phyloP scores from a whole-genome alignment of 805 yeast genomes.

The Geotrichum ghanense region DNA sequence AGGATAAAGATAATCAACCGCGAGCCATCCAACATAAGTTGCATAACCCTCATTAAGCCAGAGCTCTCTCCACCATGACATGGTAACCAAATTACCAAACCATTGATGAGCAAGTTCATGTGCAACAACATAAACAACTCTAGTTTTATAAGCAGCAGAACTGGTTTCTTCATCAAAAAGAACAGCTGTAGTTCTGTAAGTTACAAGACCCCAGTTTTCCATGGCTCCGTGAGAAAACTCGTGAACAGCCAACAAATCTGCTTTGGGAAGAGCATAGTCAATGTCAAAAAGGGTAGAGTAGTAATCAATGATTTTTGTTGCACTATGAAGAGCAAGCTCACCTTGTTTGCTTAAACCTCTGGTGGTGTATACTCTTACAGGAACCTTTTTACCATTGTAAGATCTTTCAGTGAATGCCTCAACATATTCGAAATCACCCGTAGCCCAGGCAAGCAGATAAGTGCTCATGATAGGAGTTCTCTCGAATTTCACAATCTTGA shows the following conservation, averaged over 20 bases:
- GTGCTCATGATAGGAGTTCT: conserved; percentile 78
- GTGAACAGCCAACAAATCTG: conserved; percentile 73
- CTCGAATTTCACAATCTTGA: conserved; percentile 69
- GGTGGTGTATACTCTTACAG: conserved; percentile 72
- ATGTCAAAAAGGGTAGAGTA: conserved; percentile 65
- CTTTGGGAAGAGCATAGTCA: conserved; percentile 68
- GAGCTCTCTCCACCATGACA: conserved; percentile 89
- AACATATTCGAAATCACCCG: conserved; percentile 67
- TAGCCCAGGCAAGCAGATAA: conserved; percentile 74
- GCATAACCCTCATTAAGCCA: conserved; percentile 89
- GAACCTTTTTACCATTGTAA: conserved; percentile 49
- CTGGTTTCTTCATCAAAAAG: conserved; percentile 57
- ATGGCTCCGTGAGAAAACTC: conserved; percentile 82
- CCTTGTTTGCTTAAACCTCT: conserved; percentile 68
- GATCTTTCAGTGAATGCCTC: conserved; percentile 35
- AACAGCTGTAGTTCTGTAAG: conserved; percentile 67
- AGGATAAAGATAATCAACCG: conserved; percentile 64
- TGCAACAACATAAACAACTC: conserved; percentile 78
- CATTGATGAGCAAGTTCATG: conserved; percentile 89
- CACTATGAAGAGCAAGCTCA: conserved; percentile 58
- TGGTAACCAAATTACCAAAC: conserved; percentile 83
- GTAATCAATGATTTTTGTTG: conserved; percentile 63
- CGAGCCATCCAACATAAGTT: conserved; percentile 85
- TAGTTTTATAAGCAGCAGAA: conserved; percentile 48
- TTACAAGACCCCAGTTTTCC: conserved; percentile 70